Evolutionary conservation across 2,329 filamentous ascomycete species (phyloP).

Genomic region (Triangularia setosa): DNA sequence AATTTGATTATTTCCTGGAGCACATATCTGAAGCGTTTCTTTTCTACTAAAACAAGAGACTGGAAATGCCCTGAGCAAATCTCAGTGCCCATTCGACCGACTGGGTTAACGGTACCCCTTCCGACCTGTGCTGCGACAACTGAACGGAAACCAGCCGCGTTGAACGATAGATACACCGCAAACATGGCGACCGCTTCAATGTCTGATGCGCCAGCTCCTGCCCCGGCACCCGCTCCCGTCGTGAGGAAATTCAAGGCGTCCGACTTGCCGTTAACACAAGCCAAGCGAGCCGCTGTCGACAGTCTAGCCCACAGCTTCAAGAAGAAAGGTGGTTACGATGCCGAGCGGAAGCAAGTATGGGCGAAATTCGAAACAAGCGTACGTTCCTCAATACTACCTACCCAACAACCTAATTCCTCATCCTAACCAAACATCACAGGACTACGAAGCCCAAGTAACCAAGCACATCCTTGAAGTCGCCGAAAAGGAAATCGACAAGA

Average conservation of each 20-base stretch:
- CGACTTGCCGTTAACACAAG: constrained; percentile 68
- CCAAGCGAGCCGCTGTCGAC: constrained; percentile 71
- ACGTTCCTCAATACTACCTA: constrained; percentile 29
- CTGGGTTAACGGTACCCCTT: background rate
- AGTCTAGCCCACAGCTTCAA: constrained; percentile 76
- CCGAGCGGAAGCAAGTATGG: constrained; percentile 72
- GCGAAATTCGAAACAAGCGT: constrained; percentile 69
- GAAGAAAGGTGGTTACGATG: constrained; percentile 80
- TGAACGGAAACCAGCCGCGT: background rate
- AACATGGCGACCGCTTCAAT: background rate
- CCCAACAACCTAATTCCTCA: background rate
- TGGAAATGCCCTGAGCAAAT: background rate
- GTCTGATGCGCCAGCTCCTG: background rate
- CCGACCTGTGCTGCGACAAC: background rate
- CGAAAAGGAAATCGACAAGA: constrained; percentile 70
- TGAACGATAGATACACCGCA: background rate
- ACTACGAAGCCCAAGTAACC: constrained; percentile 65
- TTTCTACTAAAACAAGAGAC: no score
- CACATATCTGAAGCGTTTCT: background rate
- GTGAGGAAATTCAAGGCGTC: constrained; percentile 60
- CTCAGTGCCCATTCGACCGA: background rate
- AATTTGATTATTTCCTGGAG: background rate
- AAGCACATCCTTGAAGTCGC: constrained; percentile 66
- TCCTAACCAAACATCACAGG: constrained; percentile 40
- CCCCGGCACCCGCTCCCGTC: constrained; percentile 2